Evolutionary conservation across 2,329 filamentous ascomycete genomes (phyloP), one percentile per base, ranked within the genome.

Genomic region (Rhinocladiella mackenziei): DNA sequence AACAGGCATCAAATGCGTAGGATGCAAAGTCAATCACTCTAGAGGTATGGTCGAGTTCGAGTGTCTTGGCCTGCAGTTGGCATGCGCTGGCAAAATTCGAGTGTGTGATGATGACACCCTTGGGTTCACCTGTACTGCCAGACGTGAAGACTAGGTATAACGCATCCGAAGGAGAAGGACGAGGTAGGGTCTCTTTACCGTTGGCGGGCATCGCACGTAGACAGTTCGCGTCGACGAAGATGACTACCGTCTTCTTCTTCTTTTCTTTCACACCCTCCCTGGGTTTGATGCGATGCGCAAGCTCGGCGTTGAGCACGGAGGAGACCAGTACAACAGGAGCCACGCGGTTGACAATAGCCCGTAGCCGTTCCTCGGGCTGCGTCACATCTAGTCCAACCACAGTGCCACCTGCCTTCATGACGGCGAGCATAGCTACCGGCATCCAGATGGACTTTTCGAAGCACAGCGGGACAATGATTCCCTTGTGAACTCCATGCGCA

Each of bases 101-200:
- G 54, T 86, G 82, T 5, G 76, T 76, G 48, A 83, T 77, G 13
- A 82, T 75, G 10, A 81, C 75, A 1, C 78, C 80, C 45, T 79
- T 78, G 0, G 77, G 76, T 38, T 70, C 72, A 36, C 73, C 73
- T 1, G 76, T 75, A 0, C 75, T 76, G 0, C 76, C 75, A 2
- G 75, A 75, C 0, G 74, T 76, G 49, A 83, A 79, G 3, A 85
- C 72, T 2, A 80, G 69, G 56, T 81, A 85, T 1, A 28, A 9
- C 9, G 32, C 20, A 11, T 33, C 34, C 7, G 15, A 15, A 10
- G 26, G 19, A 14, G 28, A 29, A 17, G 34, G 53, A n/a, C 65
- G 64, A 26, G 23, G 23, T n/a, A 26, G 23, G n/a, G 8, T 26
- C n/a, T n/a, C n/a, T n/a, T n/a, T n/a, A n/a, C n/a, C n/a, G n/a